Evolutionary conservation across 1,284 basidiomycete species (phyloP).

Genomic region (Xerocomus amazonicus): DNA sequence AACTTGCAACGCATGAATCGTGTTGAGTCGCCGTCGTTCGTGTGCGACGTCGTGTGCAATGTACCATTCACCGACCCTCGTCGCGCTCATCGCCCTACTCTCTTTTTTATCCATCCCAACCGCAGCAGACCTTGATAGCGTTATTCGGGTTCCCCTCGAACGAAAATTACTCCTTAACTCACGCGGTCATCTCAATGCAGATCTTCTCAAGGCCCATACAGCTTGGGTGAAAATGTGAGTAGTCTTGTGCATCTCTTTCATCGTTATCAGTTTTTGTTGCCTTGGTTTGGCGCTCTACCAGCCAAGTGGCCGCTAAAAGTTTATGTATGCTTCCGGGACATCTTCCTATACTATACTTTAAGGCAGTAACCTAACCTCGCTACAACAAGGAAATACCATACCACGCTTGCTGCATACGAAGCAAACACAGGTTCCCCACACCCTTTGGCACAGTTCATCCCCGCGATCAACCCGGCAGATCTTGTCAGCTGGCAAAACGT

Average conservation of each 20-base stretch:
- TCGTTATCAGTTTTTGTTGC: too few species aligned
- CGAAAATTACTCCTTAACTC: constrained; percentile 18
- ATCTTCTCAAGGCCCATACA: constrained; percentile 18
- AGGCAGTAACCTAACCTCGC: constrained; percentile 1
- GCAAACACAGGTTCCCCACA: constrained; percentile 39
- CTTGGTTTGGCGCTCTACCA: too few species aligned
- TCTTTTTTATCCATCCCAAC: constrained; percentile 10
- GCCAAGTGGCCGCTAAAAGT: too few species aligned
- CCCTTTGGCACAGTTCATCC: constrained; percentile 24
- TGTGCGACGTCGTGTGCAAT: constrained; percentile 8
- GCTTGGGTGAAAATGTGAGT: constrained; percentile 18
- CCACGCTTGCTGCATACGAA: constrained; percentile 36
- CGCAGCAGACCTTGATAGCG: constrained; percentile 2
- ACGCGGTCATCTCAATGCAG: not conserved
- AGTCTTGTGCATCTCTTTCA: not conserved
- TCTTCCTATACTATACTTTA: too few species aligned
- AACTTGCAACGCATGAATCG: too few species aligned
- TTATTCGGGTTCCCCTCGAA: constrained; percentile 21
- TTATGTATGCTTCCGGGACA: too few species aligned
- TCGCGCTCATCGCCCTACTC: constrained; percentile 14
- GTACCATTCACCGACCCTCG: constrained; percentile 9
- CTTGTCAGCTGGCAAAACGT: not conserved
- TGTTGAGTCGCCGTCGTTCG: too few species aligned
- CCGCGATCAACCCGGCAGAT: constrained; percentile 4
- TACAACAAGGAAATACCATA: constrained; percentile 35